Percentiles rank a stretch among this genome's conserved stretches.
Evolutionary conservation across 176 grass and related monocot species (phyloP).

Genomic region (Poa annua): DNA sequence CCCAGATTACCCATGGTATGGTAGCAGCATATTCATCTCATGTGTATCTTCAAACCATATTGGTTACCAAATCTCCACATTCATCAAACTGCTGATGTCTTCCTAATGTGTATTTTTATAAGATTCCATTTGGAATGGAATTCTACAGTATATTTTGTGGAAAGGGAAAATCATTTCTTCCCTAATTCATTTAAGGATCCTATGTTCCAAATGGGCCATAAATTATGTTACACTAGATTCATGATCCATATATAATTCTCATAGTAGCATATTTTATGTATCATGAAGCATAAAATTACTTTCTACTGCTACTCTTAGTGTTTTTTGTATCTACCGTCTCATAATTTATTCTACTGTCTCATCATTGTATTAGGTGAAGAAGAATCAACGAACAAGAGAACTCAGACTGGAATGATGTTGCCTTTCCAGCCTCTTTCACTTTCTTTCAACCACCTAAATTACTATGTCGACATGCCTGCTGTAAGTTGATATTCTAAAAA

Average conservation of each 20-base stretch:
- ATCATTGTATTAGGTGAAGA: slow-evolving; percentile 19
- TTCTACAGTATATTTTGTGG: neutral
- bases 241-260: neutral
- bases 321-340: slow-evolving; percentile 11
- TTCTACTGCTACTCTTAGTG: slow-evolving; percentile 7
- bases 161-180: slow-evolving; percentile 12
- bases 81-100: slow-evolving; percentile 32
- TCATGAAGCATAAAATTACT: neutral
- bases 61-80: neutral
- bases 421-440: slow-evolving; percentile 81
- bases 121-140: neutral
- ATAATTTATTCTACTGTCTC: neutral
- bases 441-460: slow-evolving; percentile 68
- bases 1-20: slow-evolving; percentile 24
- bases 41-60: neutral
- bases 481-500: slow-evolving; percentile 53
- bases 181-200: neutral
- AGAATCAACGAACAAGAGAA: slow-evolving; percentile 20
- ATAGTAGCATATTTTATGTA: neutral
- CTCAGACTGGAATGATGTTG: slow-evolving; percentile 64
- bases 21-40: neutral
- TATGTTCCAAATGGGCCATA: neutral
- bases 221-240: slow-evolving; percentile 14
- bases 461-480: slow-evolving; percentile 67
- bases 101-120: neutral